Base-by-base conservation (phyloP, 1,284 basidiomycete genomes). In the Ganoderma leucocontextum region DNA sequence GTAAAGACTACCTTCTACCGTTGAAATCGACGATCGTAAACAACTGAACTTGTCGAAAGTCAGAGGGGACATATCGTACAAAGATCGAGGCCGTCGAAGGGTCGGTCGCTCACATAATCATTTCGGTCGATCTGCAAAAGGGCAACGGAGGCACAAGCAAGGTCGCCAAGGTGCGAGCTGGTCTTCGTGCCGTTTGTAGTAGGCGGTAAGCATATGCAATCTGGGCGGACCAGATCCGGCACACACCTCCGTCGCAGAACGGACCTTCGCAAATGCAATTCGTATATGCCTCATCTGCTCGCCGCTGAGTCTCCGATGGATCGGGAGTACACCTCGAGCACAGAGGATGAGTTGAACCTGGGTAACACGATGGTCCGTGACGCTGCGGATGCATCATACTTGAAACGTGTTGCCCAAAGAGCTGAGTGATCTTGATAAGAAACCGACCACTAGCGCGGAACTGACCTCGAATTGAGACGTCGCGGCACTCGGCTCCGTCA, bases 241-340 rank as follows among this genome's bases (percentile, higher is more conserved):
- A 22, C 22, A 39, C 38, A 36, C 38, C 39, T 60, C 58, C 58
- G 58, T 41, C 25, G 58, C 12, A 42, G 38, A 60, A 38, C 58
- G 58, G 58, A 60, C n/a, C 36, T 42, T 25, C 38, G n/a, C 8
- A 39, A 22, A 42, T 42, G n/a, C 8, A 39, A 22, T 60, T 42
- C 22, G 22, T 58, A 39, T 29, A 41, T 25, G 39, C 19, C 35
- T 7, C 55, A 36, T n/a, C 19, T 12, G 10, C 15, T 15, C 58
- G 29, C 12, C 36, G 39, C 22, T 25, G 36, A 25, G 22, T 25
- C 39, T 60, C 58, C 58, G 58, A 41, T 60, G 38, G 7, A 60
- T 60, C 58, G 58, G 58, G 58, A 42, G 15, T 42, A 41, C 22
- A 39, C 22, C 9, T n/a, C 35, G 10, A 60, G 38, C 10, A 4